Evolutionary conservation across 345 rosid genomes (phyloP).

Genomic region (Brassica incana): DNA sequence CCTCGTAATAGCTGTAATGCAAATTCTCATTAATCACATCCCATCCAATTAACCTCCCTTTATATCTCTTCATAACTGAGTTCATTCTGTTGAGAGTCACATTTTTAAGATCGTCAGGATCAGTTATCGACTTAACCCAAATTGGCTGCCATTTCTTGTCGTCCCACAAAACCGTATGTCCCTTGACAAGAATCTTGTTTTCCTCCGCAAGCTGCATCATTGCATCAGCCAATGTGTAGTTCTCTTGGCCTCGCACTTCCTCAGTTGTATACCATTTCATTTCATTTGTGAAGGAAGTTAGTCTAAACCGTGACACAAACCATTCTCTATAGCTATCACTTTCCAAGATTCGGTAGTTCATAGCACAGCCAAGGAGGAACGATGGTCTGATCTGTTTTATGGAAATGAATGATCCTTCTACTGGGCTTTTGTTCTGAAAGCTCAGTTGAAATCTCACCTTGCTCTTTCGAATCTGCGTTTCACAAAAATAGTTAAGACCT

Average conservation of each 20-base stretch:
- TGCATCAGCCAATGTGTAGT: slow-evolving; percentile 59
- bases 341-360: slow-evolving; percentile 59
- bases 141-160: slow-evolving; percentile 52
- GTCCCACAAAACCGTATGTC: slow-evolving; percentile 81
- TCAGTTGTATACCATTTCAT: slow-evolving; percentile 91
- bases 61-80: slow-evolving; percentile 68
- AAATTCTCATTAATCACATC: slow-evolving; percentile 83
- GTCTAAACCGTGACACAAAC: slow-evolving; percentile 67
- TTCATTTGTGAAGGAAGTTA: slow-evolving; percentile 73
- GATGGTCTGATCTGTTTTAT: slow-evolving; percentile 46
- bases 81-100: slow-evolving; percentile 52
- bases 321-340: slow-evolving; percentile 55
- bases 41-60: slow-evolving; percentile 65
- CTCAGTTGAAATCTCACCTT: slow-evolving; percentile 52
- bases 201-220: slow-evolving; percentile 52
- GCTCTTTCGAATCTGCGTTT: slow-evolving; percentile 55
- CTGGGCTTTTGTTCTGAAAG: slow-evolving; percentile 42
- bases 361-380: slow-evolving; percentile 72
- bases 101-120: slow-evolving; percentile 39
- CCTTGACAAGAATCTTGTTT: slow-evolving; percentile 52
- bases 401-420: slow-evolving; percentile 49
- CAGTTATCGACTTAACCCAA: slow-evolving; percentile 58
- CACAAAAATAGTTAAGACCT: not conserved
- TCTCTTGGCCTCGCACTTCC: slow-evolving; percentile 53
- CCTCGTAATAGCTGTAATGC: slow-evolving; percentile 72